Base-by-base conservation (phyloP, 2,329 filamentous ascomycete genomes). In the Endoconidiophora laricicola region DNA sequence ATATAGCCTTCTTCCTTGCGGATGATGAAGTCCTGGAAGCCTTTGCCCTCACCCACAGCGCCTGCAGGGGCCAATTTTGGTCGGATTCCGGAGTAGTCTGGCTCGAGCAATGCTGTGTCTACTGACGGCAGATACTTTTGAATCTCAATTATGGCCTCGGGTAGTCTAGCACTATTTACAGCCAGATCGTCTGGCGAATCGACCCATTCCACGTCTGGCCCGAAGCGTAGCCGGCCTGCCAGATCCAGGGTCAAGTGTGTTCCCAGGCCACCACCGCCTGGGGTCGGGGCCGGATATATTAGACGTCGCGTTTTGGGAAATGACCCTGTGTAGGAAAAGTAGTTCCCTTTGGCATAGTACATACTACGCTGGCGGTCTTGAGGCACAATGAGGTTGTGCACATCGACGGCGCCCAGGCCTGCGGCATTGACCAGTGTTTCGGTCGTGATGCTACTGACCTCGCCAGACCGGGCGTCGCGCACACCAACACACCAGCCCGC, bases 161-260 rank as follows among this genome's bases (percentile, higher is more conserved):
- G 62, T 50, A 94, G 67, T 10, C 83, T 71, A 20, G 68, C 68
- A 1, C 70, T 66, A 56, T 77, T 86, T 14, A 83, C 81, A 1
- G 70, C 68, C n/a, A 94, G 69, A 58, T 94, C 78, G 6, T 66
- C 65, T 0, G 86, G 78, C 1, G 71, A 67, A 45, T 81, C 74
- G 0, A 94, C 81, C 91, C 91, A 96, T 63, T 96, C 86, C 12
- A 95, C 83, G 60, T 98, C 91, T 0, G 91, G 91, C 0, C 91
- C 91, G 63, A 98, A 98, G 37, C 86, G 81, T 41, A 96, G 73
- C 1, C 85, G 77, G 0, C 90, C 88, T 0, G 70, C 74, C 66
- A 96, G 73, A 62, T 98, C 91, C 52, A 96, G 74, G 1, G 91
- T 98, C 16, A 98, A 70, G 64, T 98, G 91, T 0, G 91, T 96